Conservation (phyloP, 2,329 filamentous ascomycete species). For the Amesomyces nigricolor region DNA sequence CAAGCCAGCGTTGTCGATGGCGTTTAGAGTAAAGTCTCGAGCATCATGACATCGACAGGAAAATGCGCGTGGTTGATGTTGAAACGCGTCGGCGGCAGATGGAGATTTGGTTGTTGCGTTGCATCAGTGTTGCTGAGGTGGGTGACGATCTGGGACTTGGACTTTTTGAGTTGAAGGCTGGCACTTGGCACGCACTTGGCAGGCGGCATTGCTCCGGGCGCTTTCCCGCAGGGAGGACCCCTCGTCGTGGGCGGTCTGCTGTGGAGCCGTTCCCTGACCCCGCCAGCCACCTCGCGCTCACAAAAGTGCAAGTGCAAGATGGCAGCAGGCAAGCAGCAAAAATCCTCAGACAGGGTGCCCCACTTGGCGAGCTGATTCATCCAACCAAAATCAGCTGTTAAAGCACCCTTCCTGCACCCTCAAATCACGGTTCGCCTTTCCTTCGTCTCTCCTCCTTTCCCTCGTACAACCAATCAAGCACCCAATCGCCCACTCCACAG, state of each 20-base stretch:
- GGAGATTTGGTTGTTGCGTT: no score
- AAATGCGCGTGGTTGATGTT: no score
- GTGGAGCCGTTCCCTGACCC: conserved; percentile 15
- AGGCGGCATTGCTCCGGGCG: neutral
- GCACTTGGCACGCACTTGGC: neutral
- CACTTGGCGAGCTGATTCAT: conserved; percentile 41
- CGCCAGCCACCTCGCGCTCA: conserved; percentile 22
- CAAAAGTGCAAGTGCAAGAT: no score
- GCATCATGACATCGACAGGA: no score
- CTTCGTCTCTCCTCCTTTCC: conserved; percentile 37
- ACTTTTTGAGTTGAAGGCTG: neutral
- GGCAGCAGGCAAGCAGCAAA: conserved; percentile 6
- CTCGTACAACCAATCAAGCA: conserved; percentile 47
- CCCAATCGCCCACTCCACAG: conserved; percentile 36
- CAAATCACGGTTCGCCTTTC: conserved; percentile 49
- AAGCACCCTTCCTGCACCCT: conserved; percentile 39
- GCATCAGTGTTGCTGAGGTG: no score
- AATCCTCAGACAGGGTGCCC: conserved; percentile 26
- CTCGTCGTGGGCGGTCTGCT: neutral
- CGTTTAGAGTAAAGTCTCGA: no score
- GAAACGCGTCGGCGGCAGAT: no score
- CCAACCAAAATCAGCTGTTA: conserved; percentile 44
- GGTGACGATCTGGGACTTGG: no score
- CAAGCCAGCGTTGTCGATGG: no score
- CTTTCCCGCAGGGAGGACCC: conserved; percentile 20